Evolutionary conservation across 192 early-diverging fungal genomes (phyloP).

Genomic region (Umbelopsis vinacea): DNA sequence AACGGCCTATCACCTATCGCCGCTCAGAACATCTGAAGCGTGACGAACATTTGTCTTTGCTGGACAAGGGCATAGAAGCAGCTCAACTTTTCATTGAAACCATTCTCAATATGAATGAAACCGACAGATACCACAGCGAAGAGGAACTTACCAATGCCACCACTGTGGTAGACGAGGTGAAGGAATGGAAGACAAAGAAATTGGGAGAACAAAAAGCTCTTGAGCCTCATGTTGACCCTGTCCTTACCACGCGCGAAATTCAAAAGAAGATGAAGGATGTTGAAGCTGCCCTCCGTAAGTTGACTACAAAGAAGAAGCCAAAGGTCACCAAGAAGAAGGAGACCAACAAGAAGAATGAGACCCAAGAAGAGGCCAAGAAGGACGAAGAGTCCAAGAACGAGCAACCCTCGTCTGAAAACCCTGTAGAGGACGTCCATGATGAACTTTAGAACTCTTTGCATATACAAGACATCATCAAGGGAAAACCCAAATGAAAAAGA

Average conservation of each 20-base stretch:
- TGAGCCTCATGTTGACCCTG: slow-evolving; percentile 62
- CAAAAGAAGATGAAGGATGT: slow-evolving; percentile 53
- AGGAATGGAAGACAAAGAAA: slow-evolving; percentile 70
- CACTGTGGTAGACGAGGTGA: slow-evolving; percentile 55
- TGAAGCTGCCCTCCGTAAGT: slow-evolving; percentile 53
- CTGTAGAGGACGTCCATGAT: slow-evolving; percentile 7
- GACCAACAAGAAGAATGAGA: slow-evolving; percentile 35
- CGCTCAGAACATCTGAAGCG: slow-evolving; percentile 49
- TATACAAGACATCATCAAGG: neutral
- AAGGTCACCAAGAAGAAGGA: slow-evolving; percentile 44
- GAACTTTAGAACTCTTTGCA: slow-evolving; percentile 9
- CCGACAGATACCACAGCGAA: slow-evolving; percentile 56
- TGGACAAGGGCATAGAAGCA: slow-evolving; percentile 39
- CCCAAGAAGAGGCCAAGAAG: slow-evolving; percentile 14
- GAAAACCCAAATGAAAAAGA: neutral
- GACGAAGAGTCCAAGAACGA: neutral
- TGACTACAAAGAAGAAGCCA: slow-evolving; percentile 64
- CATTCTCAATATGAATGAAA: slow-evolving; percentile 52
- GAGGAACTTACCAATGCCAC: slow-evolving; percentile 59
- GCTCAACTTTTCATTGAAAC: slow-evolving; percentile 47
- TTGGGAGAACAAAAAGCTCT: slow-evolving; percentile 63
- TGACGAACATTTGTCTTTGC: slow-evolving; percentile 46
- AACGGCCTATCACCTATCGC: slow-evolving; percentile 53
- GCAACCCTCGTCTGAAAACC: neutral
- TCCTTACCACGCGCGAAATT: slow-evolving; percentile 61